phyloP scores from a whole-genome alignment of 225 moss, liverwort and hornwort species.

The Physcomitrellopsis africana region DNA sequence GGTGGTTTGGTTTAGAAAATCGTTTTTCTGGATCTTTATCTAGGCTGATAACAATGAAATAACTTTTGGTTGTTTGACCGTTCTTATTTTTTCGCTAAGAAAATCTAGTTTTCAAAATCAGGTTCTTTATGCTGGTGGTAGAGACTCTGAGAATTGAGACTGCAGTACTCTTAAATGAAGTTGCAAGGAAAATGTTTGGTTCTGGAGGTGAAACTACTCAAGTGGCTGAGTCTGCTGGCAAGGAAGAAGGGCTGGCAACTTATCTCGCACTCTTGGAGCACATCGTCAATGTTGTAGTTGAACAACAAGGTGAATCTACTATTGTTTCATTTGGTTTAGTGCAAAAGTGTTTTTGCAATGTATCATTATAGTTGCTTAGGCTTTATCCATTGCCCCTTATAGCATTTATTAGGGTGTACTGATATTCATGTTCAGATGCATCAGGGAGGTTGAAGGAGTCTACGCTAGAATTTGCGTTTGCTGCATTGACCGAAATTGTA shows the following conservation, averaged over 20 bases:
- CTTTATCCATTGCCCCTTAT: constrained; percentile 6
- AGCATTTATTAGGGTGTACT: constrained; percentile 6
- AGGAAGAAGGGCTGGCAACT: constrained; percentile 77
- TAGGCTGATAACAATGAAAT: constrained; percentile 5
- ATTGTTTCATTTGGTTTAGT: background rate
- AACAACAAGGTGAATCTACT: constrained; percentile 65
- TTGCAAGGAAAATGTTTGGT: constrained; percentile 76
- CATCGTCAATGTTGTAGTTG: constrained; percentile 65
- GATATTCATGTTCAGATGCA: constrained; percentile 42
- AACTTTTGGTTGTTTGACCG: constrained; percentile 17
- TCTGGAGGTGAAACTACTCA: constrained; percentile 52
- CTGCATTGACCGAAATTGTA: constrained; percentile 76
- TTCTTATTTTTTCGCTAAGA: constrained; percentile 28
- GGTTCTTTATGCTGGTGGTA: constrained; percentile 91
- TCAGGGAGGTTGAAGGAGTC: constrained; percentile 58
- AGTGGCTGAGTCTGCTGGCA: constrained; percentile 64
- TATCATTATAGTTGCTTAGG: constrained; percentile 3
- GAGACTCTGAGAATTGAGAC: constrained; percentile 93
- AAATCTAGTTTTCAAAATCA: constrained; percentile 41
- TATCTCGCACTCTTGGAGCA: constrained; percentile 79
- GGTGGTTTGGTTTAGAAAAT: constrained; percentile 29
- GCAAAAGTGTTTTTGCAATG: background rate
- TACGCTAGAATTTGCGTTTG: constrained; percentile 58
- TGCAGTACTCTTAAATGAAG: constrained; percentile 82
- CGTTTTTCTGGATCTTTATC: constrained; percentile 1